Base-by-base conservation (phyloP, 225 moss, liverwort and hornwort species). In the Marchantia paleacea region DNA sequence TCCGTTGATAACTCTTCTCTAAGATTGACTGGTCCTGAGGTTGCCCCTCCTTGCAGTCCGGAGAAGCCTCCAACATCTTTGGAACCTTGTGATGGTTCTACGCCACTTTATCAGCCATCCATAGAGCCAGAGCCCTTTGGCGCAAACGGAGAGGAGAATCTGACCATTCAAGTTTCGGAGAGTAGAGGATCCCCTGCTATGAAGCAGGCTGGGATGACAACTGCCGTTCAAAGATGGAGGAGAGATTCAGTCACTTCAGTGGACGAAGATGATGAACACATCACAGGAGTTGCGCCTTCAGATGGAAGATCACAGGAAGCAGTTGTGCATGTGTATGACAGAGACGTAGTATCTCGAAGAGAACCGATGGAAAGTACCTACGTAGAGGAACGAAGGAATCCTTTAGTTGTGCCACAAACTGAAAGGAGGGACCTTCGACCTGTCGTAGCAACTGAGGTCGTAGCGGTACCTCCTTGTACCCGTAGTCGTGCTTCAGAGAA, bases 111-210 rank as follows among this genome's bases (percentile, higher is more conserved):
- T 69, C 81, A 78, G 12, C 57, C 77, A 14, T 72, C 19, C 47
- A 70, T 55, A 28, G 68, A 65, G 53, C 72, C 80, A 30, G 52
- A 55, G n/a, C 65, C 69, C 29, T 65, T 7, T 71, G 72, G 66
- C 39, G 73, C 60, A 74, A 77, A n/a, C 78, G 80, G 39, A 61
- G 60, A 58, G 22, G 57, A 54, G 30, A 76, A 16, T 72, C 66
- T 39, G 20, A 49, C 57, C 55, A 52, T 52, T 12, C 73, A 75
- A 52, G 74, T 39, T 20, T 66, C 60, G 54, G 75, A 76, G 6
- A 49, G 71, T 82, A 11, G 57, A 70, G 52, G 76, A 67, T 80
- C 80, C 61, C 60, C 30, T 51, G 67, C 77, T 83, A 55, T 74
- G 3, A 78, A 62, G 72, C 70, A 72, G 65, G 78, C 50, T 8